A percentile compares a stretch with the other conserved stretches of the same genome.
Conservation (phyloP, 768 basidiomycete genomes). For the Glaciozyma martinii region DNA sequence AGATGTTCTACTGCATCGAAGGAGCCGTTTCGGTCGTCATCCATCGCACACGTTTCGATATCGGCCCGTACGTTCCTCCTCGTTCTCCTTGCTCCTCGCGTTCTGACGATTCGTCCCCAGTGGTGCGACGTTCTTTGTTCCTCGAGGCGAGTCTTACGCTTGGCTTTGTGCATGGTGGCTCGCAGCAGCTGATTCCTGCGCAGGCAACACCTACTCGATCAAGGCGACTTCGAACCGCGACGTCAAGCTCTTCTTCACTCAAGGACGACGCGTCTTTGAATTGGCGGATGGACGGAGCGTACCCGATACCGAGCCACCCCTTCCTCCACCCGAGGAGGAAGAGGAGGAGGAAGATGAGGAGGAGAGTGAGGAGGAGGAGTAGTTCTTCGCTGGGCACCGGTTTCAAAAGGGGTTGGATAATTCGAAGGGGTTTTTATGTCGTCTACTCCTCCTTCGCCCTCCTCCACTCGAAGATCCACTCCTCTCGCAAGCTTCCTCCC, state of each 20-base stretch:
- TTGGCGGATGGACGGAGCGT: constrained; percentile 7
- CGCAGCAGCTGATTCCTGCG: not conserved
- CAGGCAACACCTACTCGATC: constrained; percentile 27
- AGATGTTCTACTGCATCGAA: constrained; percentile 74
- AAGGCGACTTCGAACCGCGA: constrained; percentile 50
- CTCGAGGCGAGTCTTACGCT: constrained; percentile 4
- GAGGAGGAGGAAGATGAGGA: not conserved
- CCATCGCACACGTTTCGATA: constrained; percentile 65
- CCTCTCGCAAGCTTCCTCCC: not conserved
- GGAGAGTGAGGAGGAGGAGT: not conserved
- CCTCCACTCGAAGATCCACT: constrained; percentile 3
- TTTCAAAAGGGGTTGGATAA: no score
- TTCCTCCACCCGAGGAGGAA: not conserved
- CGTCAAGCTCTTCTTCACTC: constrained; percentile 82
- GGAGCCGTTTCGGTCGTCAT: constrained; percentile 82
- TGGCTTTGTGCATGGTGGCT: not conserved
- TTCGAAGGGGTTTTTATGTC: no score
- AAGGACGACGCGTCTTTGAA: constrained; percentile 49
- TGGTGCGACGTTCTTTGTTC: constrained; percentile 30
- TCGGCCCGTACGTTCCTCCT: constrained; percentile 41
- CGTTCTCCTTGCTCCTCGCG: not conserved
- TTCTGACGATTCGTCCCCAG: not conserved
- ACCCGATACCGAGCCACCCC: not conserved
- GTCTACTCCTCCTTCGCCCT: no score
- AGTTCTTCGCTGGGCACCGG: no score